Evolutionary conservation across 805 yeast species (phyloP), one percentile per base, ranked within the genome.

Genomic region (Candida parachauliodes): DNA sequence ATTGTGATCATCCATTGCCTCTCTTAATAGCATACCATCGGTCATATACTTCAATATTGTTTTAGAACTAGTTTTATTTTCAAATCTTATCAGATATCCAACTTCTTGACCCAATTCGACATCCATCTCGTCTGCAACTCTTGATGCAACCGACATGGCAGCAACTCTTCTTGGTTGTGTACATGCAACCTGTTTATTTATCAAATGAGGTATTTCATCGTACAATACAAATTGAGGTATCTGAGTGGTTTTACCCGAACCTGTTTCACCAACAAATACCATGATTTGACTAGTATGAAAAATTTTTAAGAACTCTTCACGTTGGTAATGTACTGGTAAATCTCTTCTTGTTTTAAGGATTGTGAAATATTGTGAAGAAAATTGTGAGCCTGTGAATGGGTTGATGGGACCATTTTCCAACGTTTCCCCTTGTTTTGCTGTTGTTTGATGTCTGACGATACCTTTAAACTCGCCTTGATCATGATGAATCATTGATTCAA

Each of bases 251-350:
- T 91, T 91, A 77, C 98, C 98, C 21, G 96, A 88, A 68, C 98
- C 98, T 4, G 98, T 91, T 60, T 91, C 98, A 70, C 98, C 98
- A 36, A 93, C 98, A 62, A 93, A 88, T 25, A 91, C 98, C 94
- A 93, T 84, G 57, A 91, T 85, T 64, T 91, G 98, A 26, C 91
- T 80, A 15, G 74, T 66, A 46, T 91, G 98, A 63, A 83, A 93
- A 41, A 86, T 79, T 46, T 74, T 72, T 41, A 93, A 72, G 59
- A 93, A 93, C 62, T 91, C 95, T 37, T 79, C 83, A 57, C 98
- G 75, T 63, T 93, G 96, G 20, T 88, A 79, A 62, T 91, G 96
- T 15, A 93, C 98, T 2, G 98, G 98, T 44, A 93, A 72, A 44
- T 86, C 84, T 48, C 95, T 76, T 63, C 98, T 78, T 18, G 72